Percentiles rank a stretch among this genome's conserved stretches.
phyloP scores from a whole-genome alignment of 2,329 filamentous ascomycete species.

The Colletotrichum sp. region DNA sequence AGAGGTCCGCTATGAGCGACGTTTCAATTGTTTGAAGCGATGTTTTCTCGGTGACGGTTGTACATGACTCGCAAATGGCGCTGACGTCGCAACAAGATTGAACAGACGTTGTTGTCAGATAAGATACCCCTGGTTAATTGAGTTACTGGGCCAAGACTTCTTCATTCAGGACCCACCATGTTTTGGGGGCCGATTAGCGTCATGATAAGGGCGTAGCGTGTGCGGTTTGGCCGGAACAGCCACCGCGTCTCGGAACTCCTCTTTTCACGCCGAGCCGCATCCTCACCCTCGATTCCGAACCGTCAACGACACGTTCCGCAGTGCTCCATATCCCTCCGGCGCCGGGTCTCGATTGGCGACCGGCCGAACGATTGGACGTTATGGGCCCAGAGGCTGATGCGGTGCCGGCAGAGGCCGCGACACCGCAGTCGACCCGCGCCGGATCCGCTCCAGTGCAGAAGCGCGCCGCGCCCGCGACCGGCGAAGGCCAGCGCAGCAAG shows the following conservation, averaged over 20 bases:
- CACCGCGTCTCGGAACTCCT: background rate
- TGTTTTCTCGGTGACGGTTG: no score
- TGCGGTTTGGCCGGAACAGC: background rate
- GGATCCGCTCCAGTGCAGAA: slow-evolving; percentile 10
- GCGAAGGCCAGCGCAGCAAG: slow-evolving; percentile 25
- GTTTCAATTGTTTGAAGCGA: no score
- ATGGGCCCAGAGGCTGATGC: background rate
- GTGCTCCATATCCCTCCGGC: background rate
- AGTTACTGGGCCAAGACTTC: background rate
- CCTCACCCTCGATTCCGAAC: background rate
- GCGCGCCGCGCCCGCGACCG: slow-evolving; percentile 5
- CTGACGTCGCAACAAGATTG: rapidly evolving
- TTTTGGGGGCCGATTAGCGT: background rate
- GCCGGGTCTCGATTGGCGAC: background rate
- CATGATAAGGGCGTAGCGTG: background rate
- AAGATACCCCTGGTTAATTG: background rate
- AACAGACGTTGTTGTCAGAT: background rate
- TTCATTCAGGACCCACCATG: background rate
- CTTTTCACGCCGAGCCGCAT: background rate
- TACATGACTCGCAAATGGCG: background rate
- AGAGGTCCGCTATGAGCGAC: rapidly evolving
- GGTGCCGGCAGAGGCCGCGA: background rate
- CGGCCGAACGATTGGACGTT: background rate
- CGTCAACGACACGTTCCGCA: background rate
- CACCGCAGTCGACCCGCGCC: background rate